Base-by-base conservation (phyloP, 169 alveolate genomes). In the Eimeria nieschulzi region DNA sequence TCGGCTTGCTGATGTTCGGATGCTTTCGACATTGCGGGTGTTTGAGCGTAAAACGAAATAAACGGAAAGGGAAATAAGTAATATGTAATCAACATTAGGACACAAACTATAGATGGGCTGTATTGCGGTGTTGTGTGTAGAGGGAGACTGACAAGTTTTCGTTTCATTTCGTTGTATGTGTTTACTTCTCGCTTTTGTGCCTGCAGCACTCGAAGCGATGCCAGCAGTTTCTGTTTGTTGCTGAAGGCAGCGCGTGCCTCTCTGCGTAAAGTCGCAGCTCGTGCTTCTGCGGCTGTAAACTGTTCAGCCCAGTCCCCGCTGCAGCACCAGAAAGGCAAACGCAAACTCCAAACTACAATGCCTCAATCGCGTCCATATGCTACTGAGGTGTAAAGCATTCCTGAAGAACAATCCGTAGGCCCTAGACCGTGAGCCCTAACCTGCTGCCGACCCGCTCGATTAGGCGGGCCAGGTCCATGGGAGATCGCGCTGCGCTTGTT, bases 391-490 rank as follows among this genome's bases (percentile, higher is more conserved):
- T 66, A 66, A 66, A 66, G 46, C 46, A 0, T 33, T 26, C 75
- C 75, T 64, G n/a, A 13, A n/a, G 17, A 21, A 5, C 23, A 66
- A 66, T 19, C 55, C 59, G 55, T 33, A 33, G 33, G 54, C 84
- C 51, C 68, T 54, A 76, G 54, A 54, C 68, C 84, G 68, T 54
- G 54, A 19, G 54, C 70, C 84, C 84, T 76, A 12, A 76, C 84
- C 84, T 76, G 84, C 84, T 76, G 68, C 68, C 84, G 39, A 76
- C 84, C 26, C 84, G 84, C 84, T 76, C 84, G 9, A 76, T 76
- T 46, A 76, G 84, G 15, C 84, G 84, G n/a, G 84, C 26, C n/a
- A 76, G 84, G 23, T 76, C 84, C n/a, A 76, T 9, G 23, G 84
- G 84, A n/a, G 25, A n/a, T n/a, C 84, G 25, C n/a, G 84, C 84